Conservation (phyloP, 2,329 filamentous ascomycete species). For the Penicillium occitanis region DNA sequence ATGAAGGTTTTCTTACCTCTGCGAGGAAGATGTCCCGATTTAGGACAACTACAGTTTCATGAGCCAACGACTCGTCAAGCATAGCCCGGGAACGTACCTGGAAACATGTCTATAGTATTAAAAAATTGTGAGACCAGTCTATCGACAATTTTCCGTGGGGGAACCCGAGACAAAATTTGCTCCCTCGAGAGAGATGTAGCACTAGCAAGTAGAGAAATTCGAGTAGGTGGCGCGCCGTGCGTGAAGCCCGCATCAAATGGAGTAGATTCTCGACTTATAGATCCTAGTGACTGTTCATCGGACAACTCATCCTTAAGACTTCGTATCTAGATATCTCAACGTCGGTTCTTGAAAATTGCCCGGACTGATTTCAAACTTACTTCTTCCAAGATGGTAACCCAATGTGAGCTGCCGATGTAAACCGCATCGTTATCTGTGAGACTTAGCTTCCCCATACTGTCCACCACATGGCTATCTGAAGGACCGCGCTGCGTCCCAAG, state of each 20-base stretch:
- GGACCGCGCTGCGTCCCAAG: background rate
- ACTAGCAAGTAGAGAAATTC: constrained; percentile 15
- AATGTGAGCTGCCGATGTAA: constrained; percentile 19
- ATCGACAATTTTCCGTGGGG: constrained; percentile 15
- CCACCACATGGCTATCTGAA: background rate
- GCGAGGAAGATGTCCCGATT: constrained; percentile 6
- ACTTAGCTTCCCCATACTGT: constrained; percentile 15
- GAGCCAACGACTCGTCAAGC: background rate
- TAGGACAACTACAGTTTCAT: constrained; percentile 6
- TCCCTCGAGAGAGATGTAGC: constrained; percentile 7
- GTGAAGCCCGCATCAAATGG: constrained; percentile 5
- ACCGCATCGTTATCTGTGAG: constrained; percentile 15
- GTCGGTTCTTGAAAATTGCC: background rate
- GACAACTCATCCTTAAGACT: constrained; percentile 16
- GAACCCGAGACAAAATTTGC: constrained; percentile 13
- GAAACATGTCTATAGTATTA: constrained; percentile 12
- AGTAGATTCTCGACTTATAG: constrained; percentile 10
- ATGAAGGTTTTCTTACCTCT: constrained; percentile 8
- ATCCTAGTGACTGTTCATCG: background rate
- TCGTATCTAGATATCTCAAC: constrained; percentile 8
- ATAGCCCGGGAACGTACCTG: background rate
- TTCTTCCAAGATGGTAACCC: constrained; percentile 18
- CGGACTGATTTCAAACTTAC: background rate
- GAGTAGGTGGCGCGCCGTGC: background rate
- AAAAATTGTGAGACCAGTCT: constrained; percentile 17